Evolutionary conservation across 176 grass and related monocot species (phyloP), one percentile per base, ranked within the genome.

Genomic region (Zizania latifolia): DNA sequence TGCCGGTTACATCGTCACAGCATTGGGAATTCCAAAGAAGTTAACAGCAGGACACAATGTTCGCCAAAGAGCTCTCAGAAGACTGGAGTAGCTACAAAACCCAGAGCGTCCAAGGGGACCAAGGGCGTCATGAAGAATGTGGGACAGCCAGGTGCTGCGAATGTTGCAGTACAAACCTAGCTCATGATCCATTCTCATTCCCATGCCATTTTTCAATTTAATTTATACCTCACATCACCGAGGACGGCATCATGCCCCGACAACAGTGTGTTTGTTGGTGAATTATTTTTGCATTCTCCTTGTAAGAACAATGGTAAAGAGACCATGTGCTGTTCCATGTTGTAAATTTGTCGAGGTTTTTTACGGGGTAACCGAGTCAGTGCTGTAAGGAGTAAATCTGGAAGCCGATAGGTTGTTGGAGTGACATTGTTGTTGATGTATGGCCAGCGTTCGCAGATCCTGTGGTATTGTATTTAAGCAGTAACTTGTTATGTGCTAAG

Each of bases 111-210:
- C 39, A 90, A 83, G 26, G 59, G 38, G 10, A 64, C 62, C 39
- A 90, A 83, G 26, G 59, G 38, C 9, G n/a, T 63, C n/a, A 28
- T 70, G 33, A 82, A 88, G 71, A 86, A 43, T 13, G 65, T 15
- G 24, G 76, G 76, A 35, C 38, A 77, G 80, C 61, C 50, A 71
- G 45, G 53, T 10, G 3, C 74, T 16, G 14, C 70, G 22, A 59
- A 92, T 76, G 56, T 90, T 30, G n/a, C 81, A 82, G 81, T 93
- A 90, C 63, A 77, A 51, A 90, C 27, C 78, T 94, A 84, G 88
- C 74, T 66, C 66, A 58, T 58, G 80, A 80, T 65, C 26, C 48
- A 33, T 62, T 75, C 82, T 35, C 65, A 30, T 54, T 50, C 58
- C n/a, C 33, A 43, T 79, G 59, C 29, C 23, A 78, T 78, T 82